phyloP scores from a whole-genome alignment of 2,329 filamentous ascomycete species.

The Fusarium sp. region DNA sequence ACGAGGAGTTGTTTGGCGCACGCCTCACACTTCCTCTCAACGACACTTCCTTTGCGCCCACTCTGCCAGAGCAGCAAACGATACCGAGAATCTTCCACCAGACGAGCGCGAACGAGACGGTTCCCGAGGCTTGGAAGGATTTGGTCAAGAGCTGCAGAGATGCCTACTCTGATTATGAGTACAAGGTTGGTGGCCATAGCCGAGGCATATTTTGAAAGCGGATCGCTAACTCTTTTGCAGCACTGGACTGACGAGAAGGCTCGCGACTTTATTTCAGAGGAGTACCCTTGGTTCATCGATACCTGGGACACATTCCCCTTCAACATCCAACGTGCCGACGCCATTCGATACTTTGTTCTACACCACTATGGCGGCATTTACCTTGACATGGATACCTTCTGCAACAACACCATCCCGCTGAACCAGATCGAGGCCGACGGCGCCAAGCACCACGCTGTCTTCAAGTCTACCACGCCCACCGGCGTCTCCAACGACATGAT shows the following conservation, averaged over 20 bases:
- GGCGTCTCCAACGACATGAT: conserved; percentile 87
- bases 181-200: conserved; percentile 66
- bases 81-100: conserved; percentile 84
- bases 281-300: conserved; percentile 79
- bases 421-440: conserved; percentile 47
- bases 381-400: conserved; percentile 66
- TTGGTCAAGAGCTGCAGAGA: conserved; percentile 76
- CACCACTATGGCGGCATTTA: conserved; percentile 80
- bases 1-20: conserved; percentile 51
- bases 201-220: background rate
- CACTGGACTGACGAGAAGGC: conserved; percentile 79
- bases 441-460: conserved; percentile 46
- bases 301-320: conserved; percentile 78
- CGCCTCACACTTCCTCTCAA: conserved; percentile 60
- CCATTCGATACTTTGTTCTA: conserved; percentile 81
- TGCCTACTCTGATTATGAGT: conserved; percentile 78
- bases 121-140: conserved; percentile 75
- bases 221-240: conserved; percentile 54
- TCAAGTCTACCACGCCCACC: conserved; percentile 73
- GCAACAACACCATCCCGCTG: conserved; percentile 49
- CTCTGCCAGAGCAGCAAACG: conserved; percentile 72
- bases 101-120: conserved; percentile 77
- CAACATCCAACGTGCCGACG: conserved; percentile 79
- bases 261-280: conserved; percentile 74
- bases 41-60: conserved; percentile 68